phyloP scores from a whole-genome alignment of 805 yeast species.

The Kodamaea restingae region DNA sequence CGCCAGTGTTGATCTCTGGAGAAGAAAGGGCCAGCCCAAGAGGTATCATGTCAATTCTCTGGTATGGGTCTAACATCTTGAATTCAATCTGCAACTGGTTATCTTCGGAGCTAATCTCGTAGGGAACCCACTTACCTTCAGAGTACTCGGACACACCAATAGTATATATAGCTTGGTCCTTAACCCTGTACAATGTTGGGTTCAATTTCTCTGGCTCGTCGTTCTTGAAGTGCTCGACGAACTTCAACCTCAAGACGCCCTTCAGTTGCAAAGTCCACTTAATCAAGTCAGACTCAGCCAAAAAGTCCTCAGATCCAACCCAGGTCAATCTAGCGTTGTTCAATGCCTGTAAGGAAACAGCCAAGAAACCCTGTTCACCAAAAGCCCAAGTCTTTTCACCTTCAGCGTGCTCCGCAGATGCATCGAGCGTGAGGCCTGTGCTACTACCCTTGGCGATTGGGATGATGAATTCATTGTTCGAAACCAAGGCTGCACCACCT shows the following conservation, averaged over 20 bases:
- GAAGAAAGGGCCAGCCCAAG: conserved; percentile 34
- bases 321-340: conserved; percentile 76
- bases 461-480: conserved; percentile 62
- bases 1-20: conserved; percentile 28
- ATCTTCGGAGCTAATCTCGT: conserved; percentile 27
- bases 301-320: conserved; percentile 66
- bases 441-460: conserved; percentile 68
- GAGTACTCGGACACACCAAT: conserved; percentile 45
- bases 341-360: conserved; percentile 75
- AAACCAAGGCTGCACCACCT: conserved; percentile 68
- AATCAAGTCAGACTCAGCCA: conserved; percentile 30
- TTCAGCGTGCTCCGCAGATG: conserved; percentile 37
- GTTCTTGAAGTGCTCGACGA: conserved; percentile 53
- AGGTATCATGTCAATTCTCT: conserved; percentile 62
- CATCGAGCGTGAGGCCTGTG: conserved; percentile 55
- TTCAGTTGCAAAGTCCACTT: conserved; percentile 74
- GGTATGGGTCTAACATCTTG: conserved; percentile 92
- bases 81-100: conserved; percentile 77
- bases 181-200: conserved; percentile 59
- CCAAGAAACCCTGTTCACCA: conserved; percentile 73
- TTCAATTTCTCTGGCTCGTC: conserved; percentile 39
- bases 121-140: conserved; percentile 68
- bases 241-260: conserved; percentile 55
- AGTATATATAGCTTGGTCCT: conserved; percentile 60
- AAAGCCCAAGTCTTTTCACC: conserved; percentile 62